phyloP scores from a whole-genome alignment of 192 early-diverging fungal genomes.

The Umbelopsis ramanniana region DNA sequence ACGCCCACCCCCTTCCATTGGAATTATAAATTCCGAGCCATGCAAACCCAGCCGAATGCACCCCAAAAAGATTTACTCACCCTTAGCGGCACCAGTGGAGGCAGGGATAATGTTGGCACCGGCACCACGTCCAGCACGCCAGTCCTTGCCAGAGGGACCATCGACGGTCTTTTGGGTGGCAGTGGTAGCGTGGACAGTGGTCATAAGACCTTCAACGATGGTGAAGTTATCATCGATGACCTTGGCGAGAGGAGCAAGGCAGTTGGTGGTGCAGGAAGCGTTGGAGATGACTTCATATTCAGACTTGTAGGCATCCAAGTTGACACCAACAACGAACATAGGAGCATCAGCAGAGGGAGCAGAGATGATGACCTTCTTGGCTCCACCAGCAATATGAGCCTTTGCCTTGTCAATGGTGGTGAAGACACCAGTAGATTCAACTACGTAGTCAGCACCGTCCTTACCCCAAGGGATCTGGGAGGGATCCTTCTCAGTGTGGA shows the following conservation, averaged over 20 bases:
- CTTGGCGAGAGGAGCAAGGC: slow-evolving; percentile 96
- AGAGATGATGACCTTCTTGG: slow-evolving; percentile 99
- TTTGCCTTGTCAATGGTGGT: slow-evolving; percentile 88
- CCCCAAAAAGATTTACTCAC: not conserved
- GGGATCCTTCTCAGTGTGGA: slow-evolving; percentile 80
- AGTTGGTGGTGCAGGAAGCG: slow-evolving; percentile 99
- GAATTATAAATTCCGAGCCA: slow-evolving; percentile 9
- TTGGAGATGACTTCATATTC: slow-evolving; percentile 91
- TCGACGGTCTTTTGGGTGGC: slow-evolving; percentile 99
- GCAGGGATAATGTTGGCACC: slow-evolving; percentile 95
- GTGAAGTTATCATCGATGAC: slow-evolving; percentile 96
- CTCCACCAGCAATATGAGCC: slow-evolving; percentile 88
- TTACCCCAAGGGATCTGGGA: slow-evolving; percentile 88
- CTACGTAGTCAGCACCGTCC: slow-evolving; percentile 85
- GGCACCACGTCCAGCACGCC: slow-evolving; percentile 97
- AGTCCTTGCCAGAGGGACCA: slow-evolving; percentile 96
- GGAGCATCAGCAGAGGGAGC: slow-evolving; percentile 96
- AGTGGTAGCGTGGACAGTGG: slow-evolving; percentile 97
- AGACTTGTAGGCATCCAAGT: slow-evolving; percentile 92
- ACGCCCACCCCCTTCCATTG: too few species aligned
- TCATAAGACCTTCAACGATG: slow-evolving; percentile 97
- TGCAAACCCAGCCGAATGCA: not conserved
- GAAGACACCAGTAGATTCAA: slow-evolving; percentile 99
- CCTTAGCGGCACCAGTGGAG: slow-evolving; percentile 98
- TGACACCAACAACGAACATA: slow-evolving; percentile 98